phyloP scores from a whole-genome alignment of 495 filamentous ascomycete species.

The Penicillium cinerascens region DNA sequence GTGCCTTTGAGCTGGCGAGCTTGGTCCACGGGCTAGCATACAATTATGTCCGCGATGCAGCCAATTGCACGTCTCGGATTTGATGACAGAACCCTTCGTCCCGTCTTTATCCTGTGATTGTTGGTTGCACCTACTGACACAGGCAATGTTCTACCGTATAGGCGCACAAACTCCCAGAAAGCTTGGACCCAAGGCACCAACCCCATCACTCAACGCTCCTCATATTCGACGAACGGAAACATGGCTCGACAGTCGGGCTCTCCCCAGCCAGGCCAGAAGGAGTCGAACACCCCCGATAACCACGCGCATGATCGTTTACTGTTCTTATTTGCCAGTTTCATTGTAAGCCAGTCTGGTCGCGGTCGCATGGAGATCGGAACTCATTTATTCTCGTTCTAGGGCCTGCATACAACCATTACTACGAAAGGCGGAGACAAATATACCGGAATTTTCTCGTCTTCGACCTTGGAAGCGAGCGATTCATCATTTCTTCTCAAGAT shows the following conservation, averaged over 20 bases:
- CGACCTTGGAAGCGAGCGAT: slow-evolving; percentile 54
- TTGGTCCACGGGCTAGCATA: slow-evolving; percentile 6
- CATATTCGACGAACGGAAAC: slow-evolving; percentile 53
- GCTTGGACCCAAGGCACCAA: slow-evolving; percentile 64
- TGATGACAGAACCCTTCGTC: not conserved
- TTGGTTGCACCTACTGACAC: slow-evolving; percentile 15
- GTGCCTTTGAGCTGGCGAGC: slow-evolving; percentile 16
- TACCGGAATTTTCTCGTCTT: slow-evolving; percentile 65
- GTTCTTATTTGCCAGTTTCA: slow-evolving; percentile 59
- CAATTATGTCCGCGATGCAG: slow-evolving; percentile 10
- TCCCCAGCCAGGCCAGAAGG: slow-evolving; percentile 42
- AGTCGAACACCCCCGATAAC: slow-evolving; percentile 56
- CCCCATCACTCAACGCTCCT: slow-evolving; percentile 59
- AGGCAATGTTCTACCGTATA: slow-evolving; percentile 27
- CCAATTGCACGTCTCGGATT: slow-evolving; percentile 21
- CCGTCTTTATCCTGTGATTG: slow-evolving; percentile 6
- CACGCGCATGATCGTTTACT: slow-evolving; percentile 64
- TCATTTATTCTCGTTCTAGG: slow-evolving; percentile 46
- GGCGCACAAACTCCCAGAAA: slow-evolving; percentile 53
- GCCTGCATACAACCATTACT: slow-evolving; percentile 62
- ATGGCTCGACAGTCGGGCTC: slow-evolving; percentile 40
- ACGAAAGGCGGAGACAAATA: slow-evolving; percentile 69
- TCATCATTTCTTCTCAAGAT: slow-evolving; percentile 73
- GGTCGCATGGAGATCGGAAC: slow-evolving; percentile 12
- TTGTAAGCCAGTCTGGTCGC: slow-evolving; percentile 47